phyloP scores from a whole-genome alignment of 2,329 filamentous ascomycete species.

The Calonectria pauciramosa region DNA sequence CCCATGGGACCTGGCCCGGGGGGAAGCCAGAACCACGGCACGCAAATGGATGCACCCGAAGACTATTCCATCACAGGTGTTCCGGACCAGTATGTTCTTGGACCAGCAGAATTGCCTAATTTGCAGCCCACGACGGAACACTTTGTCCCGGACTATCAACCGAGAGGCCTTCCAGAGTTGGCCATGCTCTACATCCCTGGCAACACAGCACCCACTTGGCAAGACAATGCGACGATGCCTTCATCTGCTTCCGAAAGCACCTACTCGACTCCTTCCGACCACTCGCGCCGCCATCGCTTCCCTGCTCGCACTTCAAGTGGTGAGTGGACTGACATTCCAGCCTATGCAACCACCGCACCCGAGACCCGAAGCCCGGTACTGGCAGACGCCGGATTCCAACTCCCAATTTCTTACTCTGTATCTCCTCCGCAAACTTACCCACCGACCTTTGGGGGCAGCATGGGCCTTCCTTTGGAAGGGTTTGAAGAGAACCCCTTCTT shows the following conservation, averaged over 20 bases:
- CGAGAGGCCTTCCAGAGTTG: constrained; percentile 42
- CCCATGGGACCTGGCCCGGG: constrained; percentile 27
- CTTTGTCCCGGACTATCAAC: constrained; percentile 36
- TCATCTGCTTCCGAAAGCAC: constrained; percentile 63
- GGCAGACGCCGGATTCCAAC: constrained; percentile 38
- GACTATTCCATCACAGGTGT: constrained; percentile 38
- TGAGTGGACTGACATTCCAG: constrained; percentile 51
- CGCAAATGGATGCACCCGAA: constrained; percentile 35
- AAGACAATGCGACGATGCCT: constrained; percentile 57
- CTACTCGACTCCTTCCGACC: constrained; percentile 62
- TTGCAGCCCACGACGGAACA: constrained; percentile 33
- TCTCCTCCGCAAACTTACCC: constrained; percentile 51
- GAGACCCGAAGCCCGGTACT: constrained; percentile 38
- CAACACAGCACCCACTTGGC: constrained; percentile 41
- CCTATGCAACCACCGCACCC: constrained; percentile 40
- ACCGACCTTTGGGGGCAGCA: constrained; percentile 48
- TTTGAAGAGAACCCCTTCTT: constrained; percentile 56
- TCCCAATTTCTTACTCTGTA: constrained; percentile 47
- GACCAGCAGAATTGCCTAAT: constrained; percentile 22
- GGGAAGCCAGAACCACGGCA: constrained; percentile 28
- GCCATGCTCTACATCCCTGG: constrained; percentile 42
- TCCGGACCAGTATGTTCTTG: constrained; percentile 42
- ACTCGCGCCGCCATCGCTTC: constrained; percentile 45
- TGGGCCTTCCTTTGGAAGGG: constrained; percentile 49
- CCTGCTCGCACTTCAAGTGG: constrained; percentile 44